A percentile compares a stretch with the other conserved stretches of the same genome.
Evolutionary conservation across 306 rosid genomes (phyloP).

Genomic region (Cyamopsis tetragonoloba): DNA sequence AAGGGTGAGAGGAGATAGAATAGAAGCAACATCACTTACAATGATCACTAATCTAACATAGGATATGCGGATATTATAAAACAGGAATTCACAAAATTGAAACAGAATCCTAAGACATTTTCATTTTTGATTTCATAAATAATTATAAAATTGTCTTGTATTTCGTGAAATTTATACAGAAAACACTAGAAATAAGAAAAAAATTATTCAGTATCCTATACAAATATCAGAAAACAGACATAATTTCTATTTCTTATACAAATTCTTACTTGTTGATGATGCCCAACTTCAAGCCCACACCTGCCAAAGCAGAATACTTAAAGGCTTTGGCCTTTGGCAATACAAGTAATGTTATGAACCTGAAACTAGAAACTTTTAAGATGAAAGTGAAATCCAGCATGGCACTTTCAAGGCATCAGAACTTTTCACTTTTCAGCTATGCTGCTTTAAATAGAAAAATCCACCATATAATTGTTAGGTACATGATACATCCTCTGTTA

Average conservation of each 20-base stretch:
- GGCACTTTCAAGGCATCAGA: constrained; percentile 6
- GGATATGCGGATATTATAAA: not conserved
- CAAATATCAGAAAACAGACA: constrained; percentile 16
- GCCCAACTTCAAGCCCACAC: constrained; percentile 19
- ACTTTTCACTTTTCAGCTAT: constrained; percentile 23
- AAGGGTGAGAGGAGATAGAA: constrained; percentile 1
- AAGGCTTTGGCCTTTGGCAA: constrained; percentile 14
- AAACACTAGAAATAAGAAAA: no score
- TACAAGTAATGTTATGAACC: constrained; percentile 9
- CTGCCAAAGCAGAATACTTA: constrained; percentile 8
- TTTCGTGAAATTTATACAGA: no score
- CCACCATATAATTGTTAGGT: not conserved
- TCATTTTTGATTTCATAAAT: no score
- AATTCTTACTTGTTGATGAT: constrained; percentile 26
- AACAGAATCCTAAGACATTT: not conserved
- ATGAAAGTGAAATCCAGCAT: constrained; percentile 20
- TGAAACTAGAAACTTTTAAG: constrained; percentile 19
- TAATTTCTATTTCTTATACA: no score
- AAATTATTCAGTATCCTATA: no score
- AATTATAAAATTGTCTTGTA: no score
- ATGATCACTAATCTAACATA: not conserved
- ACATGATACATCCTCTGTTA: constrained; percentile 8
- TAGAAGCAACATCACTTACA: not conserved
- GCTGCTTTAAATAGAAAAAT: constrained; percentile 17
- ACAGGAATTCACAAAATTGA: not conserved